phyloP scores from a whole-genome alignment of 495 filamentous ascomycete genomes.

The Neurospora sublineolata region DNA sequence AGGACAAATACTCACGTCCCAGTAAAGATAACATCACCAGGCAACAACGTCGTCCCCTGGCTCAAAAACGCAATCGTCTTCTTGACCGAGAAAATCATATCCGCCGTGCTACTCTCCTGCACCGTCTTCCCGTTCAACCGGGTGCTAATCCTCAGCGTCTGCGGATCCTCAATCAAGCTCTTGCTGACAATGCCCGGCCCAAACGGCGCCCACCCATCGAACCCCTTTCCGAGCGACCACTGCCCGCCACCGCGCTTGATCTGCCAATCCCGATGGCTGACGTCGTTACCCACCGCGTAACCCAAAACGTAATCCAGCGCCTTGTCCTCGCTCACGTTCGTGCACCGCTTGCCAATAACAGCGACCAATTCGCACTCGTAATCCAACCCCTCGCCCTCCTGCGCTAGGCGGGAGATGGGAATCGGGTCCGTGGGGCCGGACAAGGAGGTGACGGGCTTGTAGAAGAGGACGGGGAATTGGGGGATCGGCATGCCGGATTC shows the following conservation, averaged over 20 bases:
- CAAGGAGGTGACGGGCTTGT: conserved; percentile 67
- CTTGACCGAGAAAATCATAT: conserved; percentile 73
- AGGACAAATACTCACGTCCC: conserved; percentile 55
- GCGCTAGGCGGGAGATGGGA: conserved; percentile 48
- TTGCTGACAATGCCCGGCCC: conserved; percentile 69
- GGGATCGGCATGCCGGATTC: conserved; percentile 68
- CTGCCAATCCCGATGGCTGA: conserved; percentile 80
- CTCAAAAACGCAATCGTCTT: conserved; percentile 65
- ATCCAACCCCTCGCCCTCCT: conserved; percentile 52
- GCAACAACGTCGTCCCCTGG: conserved; percentile 64
- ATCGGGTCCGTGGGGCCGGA: conserved; percentile 59
- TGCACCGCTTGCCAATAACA: conserved; percentile 62
- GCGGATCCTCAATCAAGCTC: conserved; percentile 57
- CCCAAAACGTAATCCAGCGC: conserved; percentile 70
- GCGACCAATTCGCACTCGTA: conserved; percentile 79
- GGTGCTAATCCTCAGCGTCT: conserved; percentile 52
- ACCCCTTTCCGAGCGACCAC: conserved; percentile 74
- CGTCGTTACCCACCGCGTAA: conserved; percentile 72
- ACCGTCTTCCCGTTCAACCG: conserved; percentile 61
- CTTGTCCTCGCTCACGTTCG: conserved; percentile 51
- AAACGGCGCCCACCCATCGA: conserved; percentile 82
- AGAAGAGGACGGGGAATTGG: conserved; percentile 69
- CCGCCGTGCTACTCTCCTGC: conserved; percentile 62
- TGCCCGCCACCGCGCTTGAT: conserved; percentile 67
- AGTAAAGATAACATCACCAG: conserved; percentile 76